phyloP scores from a whole-genome alignment of 768 basidiomycete species.

The Pulveroboletus sp. region DNA sequence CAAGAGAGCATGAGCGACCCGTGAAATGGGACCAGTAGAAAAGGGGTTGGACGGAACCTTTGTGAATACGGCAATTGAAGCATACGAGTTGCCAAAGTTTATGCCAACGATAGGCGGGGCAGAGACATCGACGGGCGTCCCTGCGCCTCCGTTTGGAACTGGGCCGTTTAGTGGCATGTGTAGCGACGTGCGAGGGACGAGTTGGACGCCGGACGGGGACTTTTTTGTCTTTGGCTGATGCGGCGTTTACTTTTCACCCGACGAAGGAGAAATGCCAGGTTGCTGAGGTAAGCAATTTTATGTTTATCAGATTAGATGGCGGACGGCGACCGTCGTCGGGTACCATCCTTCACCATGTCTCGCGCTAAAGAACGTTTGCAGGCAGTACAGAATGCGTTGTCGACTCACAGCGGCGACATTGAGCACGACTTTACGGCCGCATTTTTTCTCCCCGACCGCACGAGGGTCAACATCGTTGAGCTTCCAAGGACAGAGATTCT shows the following conservation, averaged over 20 bases:
- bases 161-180: conserved; percentile 39
- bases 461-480: conserved; percentile 4
- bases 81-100: conserved; percentile 94
- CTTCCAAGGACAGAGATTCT: neutral
- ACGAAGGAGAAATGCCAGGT: neutral
- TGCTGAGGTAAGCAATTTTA: conserved; percentile 9
- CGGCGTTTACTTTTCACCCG: neutral
- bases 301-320: conserved; percentile 12
- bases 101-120: conserved; percentile 77
- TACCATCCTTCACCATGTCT: conserved; percentile 6
- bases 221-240: neutral
- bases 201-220: neutral
- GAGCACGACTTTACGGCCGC: neutral
- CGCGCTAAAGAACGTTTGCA: conserved; percentile 2
- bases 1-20: neutral
- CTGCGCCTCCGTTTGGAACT: conserved; percentile 50
- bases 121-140: conserved; percentile 34
- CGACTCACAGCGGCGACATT: neutral
- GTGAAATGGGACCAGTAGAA: neutral
- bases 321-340: neutral
- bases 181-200: neutral
- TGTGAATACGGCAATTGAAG: conserved; percentile 91
- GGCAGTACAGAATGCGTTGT: conserved; percentile 12
- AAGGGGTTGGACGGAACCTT: conserved; percentile 56
- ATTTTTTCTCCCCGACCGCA: conserved; percentile 16